Percentiles rank a stretch among this genome's conserved stretches.
phyloP scores from a whole-genome alignment of 495 filamentous ascomycete genomes.

The Friedmanniomyces simplex region DNA sequence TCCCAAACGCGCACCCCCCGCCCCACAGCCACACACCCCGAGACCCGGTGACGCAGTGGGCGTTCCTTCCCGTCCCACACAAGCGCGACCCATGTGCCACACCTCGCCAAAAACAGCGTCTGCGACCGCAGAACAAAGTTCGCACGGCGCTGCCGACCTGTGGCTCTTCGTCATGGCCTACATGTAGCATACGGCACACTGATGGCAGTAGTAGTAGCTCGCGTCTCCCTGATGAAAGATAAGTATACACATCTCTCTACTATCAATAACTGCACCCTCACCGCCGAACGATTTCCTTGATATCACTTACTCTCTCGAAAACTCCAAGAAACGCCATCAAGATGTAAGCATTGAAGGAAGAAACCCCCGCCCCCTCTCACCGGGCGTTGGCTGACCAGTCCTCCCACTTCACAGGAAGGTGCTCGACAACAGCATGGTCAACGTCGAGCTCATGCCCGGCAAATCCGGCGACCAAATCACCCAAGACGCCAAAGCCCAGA shows the following conservation, averaged over 20 bases:
- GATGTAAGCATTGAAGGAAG: no score
- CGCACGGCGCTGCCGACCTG: not conserved
- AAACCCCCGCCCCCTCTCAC: no score
- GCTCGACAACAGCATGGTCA: constrained; percentile 8
- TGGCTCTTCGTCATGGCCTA: not conserved
- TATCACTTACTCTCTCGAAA: no score
- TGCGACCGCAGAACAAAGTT: not conserved
- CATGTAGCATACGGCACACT: no score
- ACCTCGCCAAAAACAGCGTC: not conserved
- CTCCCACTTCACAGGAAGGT: not conserved
- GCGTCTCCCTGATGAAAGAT: no score
- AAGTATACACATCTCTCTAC: not conserved
- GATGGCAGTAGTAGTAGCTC: no score
- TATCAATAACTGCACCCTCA: not conserved
- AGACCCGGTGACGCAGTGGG: no score
- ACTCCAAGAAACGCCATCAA: no score
- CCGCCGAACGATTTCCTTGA: no score
- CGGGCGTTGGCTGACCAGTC: not conserved
- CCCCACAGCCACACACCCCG: no score
- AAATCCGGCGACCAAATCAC: not conserved
- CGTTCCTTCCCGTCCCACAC: not conserved
- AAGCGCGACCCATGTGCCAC: not conserved
- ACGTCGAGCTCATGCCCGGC: constrained; percentile 2
- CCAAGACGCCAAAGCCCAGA: not conserved
- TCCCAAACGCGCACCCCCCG: no score